phyloP scores from a whole-genome alignment of 2,329 filamentous ascomycete genomes.

The Geoglossum cookeanum region DNA sequence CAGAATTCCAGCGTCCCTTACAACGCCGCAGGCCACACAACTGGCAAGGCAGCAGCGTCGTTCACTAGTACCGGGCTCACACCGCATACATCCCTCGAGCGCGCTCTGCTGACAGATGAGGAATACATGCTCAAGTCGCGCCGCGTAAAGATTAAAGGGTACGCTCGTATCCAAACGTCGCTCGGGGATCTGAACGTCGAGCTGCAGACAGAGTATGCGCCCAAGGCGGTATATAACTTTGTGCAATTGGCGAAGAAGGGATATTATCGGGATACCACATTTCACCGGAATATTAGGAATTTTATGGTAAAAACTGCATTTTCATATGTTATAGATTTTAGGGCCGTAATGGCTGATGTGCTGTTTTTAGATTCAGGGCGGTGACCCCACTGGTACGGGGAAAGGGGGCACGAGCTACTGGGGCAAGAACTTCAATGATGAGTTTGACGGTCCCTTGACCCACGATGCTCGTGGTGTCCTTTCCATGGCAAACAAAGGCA shows the following conservation, averaged over 20 bases:
- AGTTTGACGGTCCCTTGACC: constrained; percentile 75
- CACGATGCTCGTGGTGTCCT: constrained; percentile 65
- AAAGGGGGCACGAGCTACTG: constrained; percentile 80
- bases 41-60: constrained; percentile 74
- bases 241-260: constrained; percentile 70
- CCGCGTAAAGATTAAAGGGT: constrained; percentile 76
- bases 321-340: neutral
- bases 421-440: constrained; percentile 87
- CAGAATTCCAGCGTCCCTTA: constrained; percentile 33
- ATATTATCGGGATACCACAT: constrained; percentile 68
- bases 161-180: constrained; percentile 75
- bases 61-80: constrained; percentile 92
- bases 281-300: constrained; percentile 84
- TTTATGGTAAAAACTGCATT: constrained; percentile 49
- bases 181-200: constrained; percentile 74
- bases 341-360: neutral
- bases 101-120: constrained; percentile 76
- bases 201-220: constrained; percentile 75
- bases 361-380: constrained; percentile 50
- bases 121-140: constrained; percentile 91
- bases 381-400: constrained; percentile 82
- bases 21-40: constrained; percentile 82
- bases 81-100: constrained; percentile 71
- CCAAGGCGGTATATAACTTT: constrained; percentile 95
- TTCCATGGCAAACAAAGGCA: constrained; percentile 97